phyloP scores from a whole-genome alignment of 371 early-diverging fungal genomes.

The Cokeromyces recurvatus region DNA sequence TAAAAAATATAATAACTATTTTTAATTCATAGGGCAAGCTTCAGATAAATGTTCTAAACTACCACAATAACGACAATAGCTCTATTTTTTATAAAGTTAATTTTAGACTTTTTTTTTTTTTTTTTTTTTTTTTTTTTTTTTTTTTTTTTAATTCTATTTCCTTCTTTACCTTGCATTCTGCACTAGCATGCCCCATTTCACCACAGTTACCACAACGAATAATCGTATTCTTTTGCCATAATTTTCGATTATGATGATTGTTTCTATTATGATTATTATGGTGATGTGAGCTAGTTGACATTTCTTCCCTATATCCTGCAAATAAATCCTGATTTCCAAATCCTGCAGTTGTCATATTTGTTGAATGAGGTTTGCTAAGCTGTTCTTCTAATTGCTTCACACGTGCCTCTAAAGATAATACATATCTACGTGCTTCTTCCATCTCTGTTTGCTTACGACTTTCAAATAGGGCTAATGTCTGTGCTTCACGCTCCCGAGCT shows the following conservation, averaged over 20 bases:
- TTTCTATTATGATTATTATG: not conserved
- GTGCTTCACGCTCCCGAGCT: conserved; percentile 49
- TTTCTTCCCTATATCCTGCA: conserved; percentile 23
- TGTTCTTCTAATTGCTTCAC: conserved; percentile 17
- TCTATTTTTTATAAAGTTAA: conserved; percentile 8
- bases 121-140: not conserved
- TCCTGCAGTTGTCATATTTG: conserved; percentile 24
- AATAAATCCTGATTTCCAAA: conserved; percentile 24
- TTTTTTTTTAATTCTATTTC: too few relatives aligned
- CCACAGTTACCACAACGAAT: conserved; percentile 52
- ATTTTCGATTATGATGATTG: conserved; percentile 4
- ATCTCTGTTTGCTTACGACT: conserved; percentile 48
- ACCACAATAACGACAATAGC: conserved; percentile 39
- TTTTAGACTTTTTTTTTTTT: not conserved
- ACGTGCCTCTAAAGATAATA: conserved; percentile 14
- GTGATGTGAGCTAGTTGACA: conserved; percentile 8
- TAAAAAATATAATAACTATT: not conserved
- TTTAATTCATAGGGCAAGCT: conserved; percentile 20
- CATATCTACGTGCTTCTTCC: conserved; percentile 46
- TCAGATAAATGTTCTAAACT: conserved; percentile 35
- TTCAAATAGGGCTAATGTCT: conserved; percentile 43
- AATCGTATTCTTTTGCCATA: conserved; percentile 15
- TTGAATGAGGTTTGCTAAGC: conserved; percentile 8
- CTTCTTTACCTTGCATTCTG: conserved; percentile 42
- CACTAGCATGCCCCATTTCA: conserved; percentile 44